Conservation (phyloP, 2,329 filamentous ascomycete genomes). For the Xylariaceae sp. region DNA sequence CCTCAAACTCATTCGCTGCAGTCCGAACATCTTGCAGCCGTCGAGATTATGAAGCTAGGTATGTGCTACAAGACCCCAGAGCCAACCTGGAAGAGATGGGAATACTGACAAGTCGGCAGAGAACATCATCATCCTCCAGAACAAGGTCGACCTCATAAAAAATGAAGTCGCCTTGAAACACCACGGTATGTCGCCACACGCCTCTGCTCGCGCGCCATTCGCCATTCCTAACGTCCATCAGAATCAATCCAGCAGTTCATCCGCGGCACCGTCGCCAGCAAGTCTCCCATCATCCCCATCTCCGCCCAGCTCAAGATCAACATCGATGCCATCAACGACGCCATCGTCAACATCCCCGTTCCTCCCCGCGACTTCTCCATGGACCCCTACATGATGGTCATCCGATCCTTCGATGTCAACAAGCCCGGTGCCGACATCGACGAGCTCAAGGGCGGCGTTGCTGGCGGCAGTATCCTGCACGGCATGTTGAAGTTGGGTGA, state of each 20-base stretch:
- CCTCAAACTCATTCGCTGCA: conserved; percentile 3
- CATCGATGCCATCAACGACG: conserved; percentile 96
- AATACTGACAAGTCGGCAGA: conserved; percentile 43
- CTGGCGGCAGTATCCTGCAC: conserved; percentile 93
- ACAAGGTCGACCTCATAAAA: conserved; percentile 98
- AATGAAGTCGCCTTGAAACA: conserved; percentile 92
- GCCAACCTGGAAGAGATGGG: background rate
- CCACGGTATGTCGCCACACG: conserved; percentile 48
- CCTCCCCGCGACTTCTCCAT: conserved; percentile 86
- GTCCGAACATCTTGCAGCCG: conserved; percentile 96
- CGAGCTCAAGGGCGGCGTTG: conserved; percentile 96
- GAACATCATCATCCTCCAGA: conserved; percentile 99
- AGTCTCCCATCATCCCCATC: conserved; percentile 93
- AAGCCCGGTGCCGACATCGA: conserved; percentile 99
- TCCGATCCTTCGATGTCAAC: conserved; percentile 99
- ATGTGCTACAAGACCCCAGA: no score
- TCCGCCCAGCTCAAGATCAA: conserved; percentile 99
- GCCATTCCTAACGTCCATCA: conserved; percentile 5
- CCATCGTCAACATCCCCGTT: conserved; percentile 91
- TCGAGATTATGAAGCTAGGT: conserved; percentile 97
- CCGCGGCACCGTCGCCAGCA: conserved; percentile 91
- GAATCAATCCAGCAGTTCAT: conserved; percentile 99
- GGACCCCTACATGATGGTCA: conserved; percentile 97
- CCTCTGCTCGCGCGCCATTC: background rate
- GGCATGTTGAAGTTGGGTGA: conserved; percentile 96